Conservation (phyloP, 2,329 filamentous ascomycete genomes). For the Fusarium redolens region DNA sequence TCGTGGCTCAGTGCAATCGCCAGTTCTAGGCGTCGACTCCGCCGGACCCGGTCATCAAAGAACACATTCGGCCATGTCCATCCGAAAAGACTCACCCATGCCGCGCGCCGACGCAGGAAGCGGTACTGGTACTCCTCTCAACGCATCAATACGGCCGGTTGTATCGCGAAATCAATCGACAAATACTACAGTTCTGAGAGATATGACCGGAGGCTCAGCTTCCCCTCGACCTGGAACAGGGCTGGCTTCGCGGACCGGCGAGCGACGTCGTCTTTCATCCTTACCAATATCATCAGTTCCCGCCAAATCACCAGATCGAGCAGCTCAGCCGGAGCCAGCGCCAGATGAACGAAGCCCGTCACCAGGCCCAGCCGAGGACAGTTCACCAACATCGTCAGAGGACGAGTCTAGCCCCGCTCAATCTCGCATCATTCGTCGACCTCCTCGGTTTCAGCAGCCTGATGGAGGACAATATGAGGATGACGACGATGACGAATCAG, state of each 20-base stretch:
- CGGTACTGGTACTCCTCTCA: conserved; percentile 56
- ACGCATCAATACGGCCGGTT: conserved; percentile 57
- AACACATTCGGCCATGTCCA: conserved; percentile 65
- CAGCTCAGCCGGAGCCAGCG: conserved; percentile 17
- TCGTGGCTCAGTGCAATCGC: conserved; percentile 68
- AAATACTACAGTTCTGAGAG: conserved; percentile 57
- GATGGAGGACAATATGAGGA: conserved; percentile 55
- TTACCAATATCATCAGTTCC: conserved; percentile 52
- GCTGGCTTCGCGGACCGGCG: conserved; percentile 34
- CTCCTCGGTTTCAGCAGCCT: conserved; percentile 61
- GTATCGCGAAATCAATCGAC: conserved; percentile 62
- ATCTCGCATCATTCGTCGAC: conserved; percentile 70
- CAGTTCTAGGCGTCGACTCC: conserved; percentile 63
- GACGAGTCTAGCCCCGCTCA: conserved; percentile 65
- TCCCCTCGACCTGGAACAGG: conserved; percentile 45
- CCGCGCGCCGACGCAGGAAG: conserved; percentile 59
- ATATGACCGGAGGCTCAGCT: conserved; percentile 47
- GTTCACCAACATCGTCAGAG: conserved; percentile 56
- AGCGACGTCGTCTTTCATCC: conserved; percentile 58
- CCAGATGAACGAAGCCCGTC: conserved; percentile 46
- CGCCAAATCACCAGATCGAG: conserved; percentile 39
- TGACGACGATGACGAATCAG: conserved; percentile 68
- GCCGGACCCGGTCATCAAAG: conserved; percentile 52
- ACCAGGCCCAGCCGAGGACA: conserved; percentile 52
- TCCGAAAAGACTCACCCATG: conserved; percentile 68